Base-by-base conservation (phyloP, 148 eudicot species). In the Silene conica region DNA sequence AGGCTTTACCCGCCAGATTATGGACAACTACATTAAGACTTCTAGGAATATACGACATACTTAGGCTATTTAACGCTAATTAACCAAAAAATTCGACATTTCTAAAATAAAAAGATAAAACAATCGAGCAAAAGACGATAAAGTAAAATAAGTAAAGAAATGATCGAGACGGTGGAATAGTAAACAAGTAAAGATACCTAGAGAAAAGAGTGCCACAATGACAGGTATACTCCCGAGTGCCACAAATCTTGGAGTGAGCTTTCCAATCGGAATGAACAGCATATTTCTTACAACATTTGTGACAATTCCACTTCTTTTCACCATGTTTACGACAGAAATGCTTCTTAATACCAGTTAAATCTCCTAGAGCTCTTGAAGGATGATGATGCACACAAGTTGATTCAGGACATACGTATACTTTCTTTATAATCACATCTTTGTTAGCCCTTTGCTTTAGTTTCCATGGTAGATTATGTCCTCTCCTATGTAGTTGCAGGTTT, bases 211-310 rank as follows among this genome's bases (percentile, higher is more conserved):
- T 89, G 50, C 93, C 93, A 74, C 90, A 87, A 72, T 89, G 91
- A 76, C 93, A 89, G 76, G 84, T 76, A 78, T 89, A 89, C 78
- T 89, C 93, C 20, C 90, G 78, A 20, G 95, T 90, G 59, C 95
- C 95, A 82, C 95, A 90, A 62, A 88, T 85, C 81, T 88, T 90
- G 76, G 91, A 90, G 18, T 90, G 95, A 78, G 96, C 92, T 69
- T 90, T 90, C 96, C 96, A 90, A 71, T 90, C 96, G 0, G 96
- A 90, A 57, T 82, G 90, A 82, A 90, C 96, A 2, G 96, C 96
- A 63, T 90, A 90, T 10, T 86, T 80, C 80, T 90, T 90, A 0
- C 89, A 87, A 73, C 94, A 89, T 72, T 89, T 89, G 14, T 89
- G 91, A 48, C 93, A 89, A 69, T 89, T 89, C 91, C 91, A 89